Percentiles rank a stretch among this genome's conserved stretches.
These are phyloP conservation scores for Sordariomycetes sp. DNA, from an alignment of 2,329 filamentous ascomycete species.

Conservation along the genomic window DNA sequence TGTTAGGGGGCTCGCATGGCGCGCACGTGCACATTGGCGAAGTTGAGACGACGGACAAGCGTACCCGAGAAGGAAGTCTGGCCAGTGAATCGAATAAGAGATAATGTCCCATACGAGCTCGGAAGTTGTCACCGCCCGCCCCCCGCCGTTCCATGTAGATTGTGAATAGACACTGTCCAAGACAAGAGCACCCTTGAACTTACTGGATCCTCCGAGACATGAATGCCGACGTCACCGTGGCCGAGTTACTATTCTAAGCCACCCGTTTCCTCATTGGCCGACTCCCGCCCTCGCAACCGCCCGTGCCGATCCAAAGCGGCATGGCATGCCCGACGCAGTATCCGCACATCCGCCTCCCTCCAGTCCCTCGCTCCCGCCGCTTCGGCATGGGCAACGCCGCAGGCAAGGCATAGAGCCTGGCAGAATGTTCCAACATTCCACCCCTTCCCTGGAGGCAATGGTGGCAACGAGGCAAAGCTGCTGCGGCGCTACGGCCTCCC, in stretches of 20 bases:
- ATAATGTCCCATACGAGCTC: not conserved
- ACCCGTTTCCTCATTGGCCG: too few species aligned
- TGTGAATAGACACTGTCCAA: not conserved
- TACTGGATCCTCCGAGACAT: not conserved
- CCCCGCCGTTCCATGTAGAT: not conserved
- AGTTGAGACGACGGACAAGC: not conserved
- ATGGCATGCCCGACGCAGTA: too few species aligned
- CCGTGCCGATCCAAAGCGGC: too few species aligned
- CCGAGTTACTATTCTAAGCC: not conserved
- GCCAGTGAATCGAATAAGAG: not conserved
- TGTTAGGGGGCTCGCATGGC: constrained; percentile 12
- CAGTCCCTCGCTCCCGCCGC: too few species aligned
- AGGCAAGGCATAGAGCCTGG: too few species aligned
- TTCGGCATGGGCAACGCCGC: too few species aligned
- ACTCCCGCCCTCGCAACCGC: too few species aligned
- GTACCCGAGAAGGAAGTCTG: not conserved
- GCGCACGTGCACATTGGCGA: not conserved
- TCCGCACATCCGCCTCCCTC: too few species aligned
- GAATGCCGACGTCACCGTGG: not conserved
- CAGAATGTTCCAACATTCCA: too few species aligned
- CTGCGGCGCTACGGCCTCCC: too few species aligned
- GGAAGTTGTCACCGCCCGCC: not conserved
- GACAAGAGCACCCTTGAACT: not conserved
- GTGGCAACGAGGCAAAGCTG: too few species aligned
- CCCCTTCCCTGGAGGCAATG: too few species aligned